These are phyloP conservation scores for Yamadazyma insecticola DNA, from an alignment of 805 yeast species.

Conservation along the genomic window DNA sequence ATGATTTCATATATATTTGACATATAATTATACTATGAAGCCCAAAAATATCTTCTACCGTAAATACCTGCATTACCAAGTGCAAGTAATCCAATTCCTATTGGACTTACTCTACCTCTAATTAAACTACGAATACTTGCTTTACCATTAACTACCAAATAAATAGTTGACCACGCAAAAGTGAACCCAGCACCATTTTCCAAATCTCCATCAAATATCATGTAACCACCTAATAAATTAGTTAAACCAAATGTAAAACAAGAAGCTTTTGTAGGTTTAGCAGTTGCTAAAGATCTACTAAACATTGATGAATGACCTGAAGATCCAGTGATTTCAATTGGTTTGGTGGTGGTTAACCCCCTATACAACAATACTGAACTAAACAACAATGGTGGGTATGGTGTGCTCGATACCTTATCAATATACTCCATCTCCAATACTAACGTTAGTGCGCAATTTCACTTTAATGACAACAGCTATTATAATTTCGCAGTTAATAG, in stretches of 20 bases:
- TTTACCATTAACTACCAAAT: slow-evolving; percentile 65
- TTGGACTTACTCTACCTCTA: slow-evolving; percentile 59
- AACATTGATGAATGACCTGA: slow-evolving; percentile 17
- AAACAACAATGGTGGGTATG: slow-evolving; percentile 19
- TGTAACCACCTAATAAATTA: slow-evolving; percentile 63
- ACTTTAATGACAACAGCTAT: no score
- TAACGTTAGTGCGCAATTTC: no score
- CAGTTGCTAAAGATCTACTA: slow-evolving; percentile 14
- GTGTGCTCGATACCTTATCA: slow-evolving; percentile 11
- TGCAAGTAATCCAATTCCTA: slow-evolving; percentile 55
- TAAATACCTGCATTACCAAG: slow-evolving; percentile 59
- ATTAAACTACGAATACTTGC: slow-evolving; percentile 49
- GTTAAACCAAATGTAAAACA: slow-evolving; percentile 59
- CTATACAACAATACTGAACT: slow-evolving; percentile 12
- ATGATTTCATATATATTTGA: background rate
- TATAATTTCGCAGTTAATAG: no score
- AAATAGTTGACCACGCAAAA: slow-evolving; percentile 77
- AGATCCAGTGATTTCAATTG: slow-evolving; percentile 13
- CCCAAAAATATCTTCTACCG: slow-evolving; percentile 65
- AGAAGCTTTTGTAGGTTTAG: slow-evolving; percentile 34
- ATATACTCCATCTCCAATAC: slow-evolving; percentile 1
- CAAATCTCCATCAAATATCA: slow-evolving; percentile 71
- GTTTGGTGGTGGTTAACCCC: slow-evolving; percentile 12
- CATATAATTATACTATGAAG: slow-evolving; percentile 6
- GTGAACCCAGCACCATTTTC: slow-evolving; percentile 77